These are phyloP conservation scores for Agarophyton chilense DNA, from an alignment of 23 red algal genomes.

Conservation along the genomic window DNA sequence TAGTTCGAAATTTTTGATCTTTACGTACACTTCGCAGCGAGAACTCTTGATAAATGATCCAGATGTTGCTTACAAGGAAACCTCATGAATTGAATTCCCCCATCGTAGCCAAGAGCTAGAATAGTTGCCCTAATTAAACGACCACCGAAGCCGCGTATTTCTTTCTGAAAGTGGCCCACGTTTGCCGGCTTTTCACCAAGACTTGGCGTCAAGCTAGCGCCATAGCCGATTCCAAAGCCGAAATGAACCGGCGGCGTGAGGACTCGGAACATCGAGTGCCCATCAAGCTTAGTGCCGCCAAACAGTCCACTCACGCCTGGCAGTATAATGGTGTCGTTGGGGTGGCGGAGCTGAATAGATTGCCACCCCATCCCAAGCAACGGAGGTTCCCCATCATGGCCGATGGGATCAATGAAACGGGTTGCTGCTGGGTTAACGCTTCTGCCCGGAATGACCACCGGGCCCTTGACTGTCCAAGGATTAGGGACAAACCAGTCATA, in stretches of 20 bases:
- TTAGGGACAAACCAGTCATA: not conserved
- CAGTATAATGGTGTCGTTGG: not conserved
- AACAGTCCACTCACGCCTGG: not conserved
- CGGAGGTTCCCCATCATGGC: not conserved
- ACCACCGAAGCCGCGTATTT: no score
- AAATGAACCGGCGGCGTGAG: not conserved
- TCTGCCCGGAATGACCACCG: not conserved
- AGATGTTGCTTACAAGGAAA: no score
- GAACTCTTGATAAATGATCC: no score
- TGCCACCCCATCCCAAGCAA: not conserved
- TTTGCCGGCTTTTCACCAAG: not conserved
- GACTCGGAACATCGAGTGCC: not conserved
- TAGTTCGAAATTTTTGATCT: no score
- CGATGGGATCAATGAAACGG: no score
- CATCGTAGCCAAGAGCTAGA: not conserved
- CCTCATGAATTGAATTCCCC: no score
- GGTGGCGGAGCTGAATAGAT: not conserved
- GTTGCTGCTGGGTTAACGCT: not conserved
- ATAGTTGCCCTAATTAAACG: no score
- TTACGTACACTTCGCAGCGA: no score
- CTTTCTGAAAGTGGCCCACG: not conserved
- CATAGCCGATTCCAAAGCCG: no score
- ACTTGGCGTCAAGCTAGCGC: not conserved
- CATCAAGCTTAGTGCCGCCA: not conserved
- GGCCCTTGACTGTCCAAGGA: not conserved